Evolutionary conservation across 208 protist genomes (phyloP), one percentile per base, ranked within the genome.

Genomic region (Leishmania amazonensis): DNA sequence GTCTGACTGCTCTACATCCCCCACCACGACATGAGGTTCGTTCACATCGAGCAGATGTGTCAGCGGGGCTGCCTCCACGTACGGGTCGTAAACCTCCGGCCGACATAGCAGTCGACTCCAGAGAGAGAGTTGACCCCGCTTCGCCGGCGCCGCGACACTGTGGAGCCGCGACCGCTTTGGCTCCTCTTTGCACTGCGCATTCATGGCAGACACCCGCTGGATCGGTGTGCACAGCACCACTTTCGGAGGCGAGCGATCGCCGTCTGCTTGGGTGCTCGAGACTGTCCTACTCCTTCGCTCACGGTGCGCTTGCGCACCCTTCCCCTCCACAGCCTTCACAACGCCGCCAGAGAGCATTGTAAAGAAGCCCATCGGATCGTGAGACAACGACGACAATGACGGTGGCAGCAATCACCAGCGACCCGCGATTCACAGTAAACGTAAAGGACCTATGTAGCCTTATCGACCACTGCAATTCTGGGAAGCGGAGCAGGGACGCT

Each of bases 101-200:
- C 78, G 81, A 57, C 89, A 93, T 31, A 93, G 81, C 64, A 93
- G 81, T 21, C 85, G 86, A 58, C 75, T 86, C 87, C 86, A 90
- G 24, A 93, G 76, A 7, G 84, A 79, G 4, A 83, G 78, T 2
- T 40, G 78, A 47, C 84, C 80, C 1, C 53, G 75, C 1, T 57
- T 67, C 35, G 47, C 54, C 7, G 80, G 68, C 40, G 31, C 45
- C 1, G 58, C n/a, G 70, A 13, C 40, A 64, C 35, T 57, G 54
- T 45, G 77, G 49, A 9, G 60, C 28, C 51, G 74, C 24, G 62
- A 17, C 24, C 65, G 28, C 13, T 68, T 35, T 9, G n/a, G 11
- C 13, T 54, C 35, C 31, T 31, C 21, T 1, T 24, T 17, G 54
- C 53, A 40, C 17, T 24, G 47, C 57, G 53, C 7, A 13, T 76